These are phyloP conservation scores for Umbelopsis sp. DNA, from an alignment of 192 early-diverging fungal genomes.

Conservation along the genomic window DNA sequence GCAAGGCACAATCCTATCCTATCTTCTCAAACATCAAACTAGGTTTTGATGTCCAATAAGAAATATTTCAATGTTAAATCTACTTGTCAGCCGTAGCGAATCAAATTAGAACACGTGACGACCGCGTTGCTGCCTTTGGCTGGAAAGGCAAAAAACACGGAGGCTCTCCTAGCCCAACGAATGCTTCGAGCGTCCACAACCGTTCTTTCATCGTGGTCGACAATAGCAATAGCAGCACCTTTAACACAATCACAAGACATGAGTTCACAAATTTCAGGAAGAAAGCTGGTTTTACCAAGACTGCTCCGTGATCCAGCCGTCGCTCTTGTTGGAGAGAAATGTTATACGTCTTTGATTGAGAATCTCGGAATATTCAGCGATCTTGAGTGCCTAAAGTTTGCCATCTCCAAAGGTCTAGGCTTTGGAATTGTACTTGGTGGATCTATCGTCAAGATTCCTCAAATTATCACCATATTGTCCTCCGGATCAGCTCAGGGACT, in stretches of 20 bases:
- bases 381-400: conserved; percentile 75
- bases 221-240: conserved; percentile 8
- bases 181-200: conserved; percentile 22
- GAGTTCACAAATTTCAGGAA: not conserved
- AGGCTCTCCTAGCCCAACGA: not conserved
- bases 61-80: too few relatives aligned
- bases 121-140: too few relatives aligned
- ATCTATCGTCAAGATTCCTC: conserved; percentile 94
- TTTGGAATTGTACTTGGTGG: conserved; percentile 93
- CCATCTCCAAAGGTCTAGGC: conserved; percentile 89
- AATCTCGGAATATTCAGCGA: conserved; percentile 67
- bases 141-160: too few relatives aligned
- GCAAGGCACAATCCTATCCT: too few relatives aligned
- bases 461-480: conserved; percentile 88
- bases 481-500: conserved; percentile 77
- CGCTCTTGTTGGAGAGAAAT: conserved; percentile 80
- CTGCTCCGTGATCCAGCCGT: conserved; percentile 65
- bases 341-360: conserved; percentile 75
- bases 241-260: not conserved
- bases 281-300: conserved; percentile 45
- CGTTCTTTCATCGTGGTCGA: conserved; percentile 18
- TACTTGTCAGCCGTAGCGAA: too few relatives aligned
- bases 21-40: too few relatives aligned
- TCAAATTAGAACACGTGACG: too few relatives aligned
- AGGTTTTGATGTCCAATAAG: too few relatives aligned